Conservation (phyloP, 345 rosid species). For the Syzygium oleosum region DNA sequence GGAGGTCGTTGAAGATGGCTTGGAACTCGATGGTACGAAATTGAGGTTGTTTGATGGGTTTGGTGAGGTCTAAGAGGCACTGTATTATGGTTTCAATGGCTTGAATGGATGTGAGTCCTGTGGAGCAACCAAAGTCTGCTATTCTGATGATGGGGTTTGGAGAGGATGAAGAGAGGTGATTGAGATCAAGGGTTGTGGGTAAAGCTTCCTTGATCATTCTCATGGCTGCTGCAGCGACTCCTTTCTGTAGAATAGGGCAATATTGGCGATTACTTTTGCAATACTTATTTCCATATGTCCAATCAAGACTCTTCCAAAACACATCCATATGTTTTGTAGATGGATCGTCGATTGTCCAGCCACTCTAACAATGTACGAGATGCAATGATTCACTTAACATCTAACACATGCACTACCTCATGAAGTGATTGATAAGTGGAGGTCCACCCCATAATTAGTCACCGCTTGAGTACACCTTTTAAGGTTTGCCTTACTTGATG, state of each 20-base stretch:
- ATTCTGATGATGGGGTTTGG: not conserved
- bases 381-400: not conserved
- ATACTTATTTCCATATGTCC: not conserved
- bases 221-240: not conserved
- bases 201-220: not conserved
- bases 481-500: not conserved
- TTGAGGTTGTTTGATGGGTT: not conserved
- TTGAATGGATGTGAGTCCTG: not conserved
- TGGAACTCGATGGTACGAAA: slow-evolving; percentile 1
- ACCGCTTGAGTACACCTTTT: not conserved
- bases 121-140: not conserved
- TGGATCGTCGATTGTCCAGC: not conserved
- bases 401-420: not conserved
- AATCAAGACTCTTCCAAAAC: not conserved
- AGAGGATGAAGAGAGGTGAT: not conserved
- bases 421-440: not conserved
- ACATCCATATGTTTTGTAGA: not conserved
- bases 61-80: not conserved
- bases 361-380: not conserved
- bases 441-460: not conserved
- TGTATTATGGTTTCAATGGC: not conserved
- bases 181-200: not conserved
- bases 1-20: not conserved
- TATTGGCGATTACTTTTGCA: not conserved
- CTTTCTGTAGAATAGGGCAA: not conserved